Conservation (phyloP, 352 stramenopile genomes). For the Phytophthora tubulina region DNA sequence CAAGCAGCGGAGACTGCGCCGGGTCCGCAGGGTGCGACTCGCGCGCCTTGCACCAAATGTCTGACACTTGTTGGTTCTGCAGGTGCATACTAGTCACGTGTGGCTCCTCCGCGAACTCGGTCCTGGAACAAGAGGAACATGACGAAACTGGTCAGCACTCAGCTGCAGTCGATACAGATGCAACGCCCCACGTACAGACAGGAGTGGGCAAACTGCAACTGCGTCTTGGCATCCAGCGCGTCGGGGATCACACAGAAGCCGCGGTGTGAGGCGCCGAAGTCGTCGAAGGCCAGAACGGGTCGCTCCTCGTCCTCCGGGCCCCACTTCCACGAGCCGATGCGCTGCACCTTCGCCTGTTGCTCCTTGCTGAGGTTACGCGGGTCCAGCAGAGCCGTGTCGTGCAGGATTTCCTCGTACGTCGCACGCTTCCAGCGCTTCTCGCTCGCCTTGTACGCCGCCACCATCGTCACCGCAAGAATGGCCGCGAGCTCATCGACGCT, state of each 20-base stretch:
- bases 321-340: conserved; percentile 55
- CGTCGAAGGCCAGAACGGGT: conserved; percentile 64
- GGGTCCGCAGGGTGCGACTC: conserved; percentile 50
- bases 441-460: conserved; percentile 66
- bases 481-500: neutral
- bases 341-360: conserved; percentile 43
- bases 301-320: conserved; percentile 25
- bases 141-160: conserved; percentile 20
- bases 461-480: conserved; percentile 21
- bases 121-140: conserved; percentile 40
- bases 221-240: conserved; percentile 55
- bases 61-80: conserved; percentile 57
- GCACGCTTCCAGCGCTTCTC: conserved; percentile 83
- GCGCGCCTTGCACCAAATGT: conserved; percentile 65
- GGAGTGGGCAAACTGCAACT: conserved; percentile 62
- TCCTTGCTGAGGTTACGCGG: conserved; percentile 41
- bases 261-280: conserved; percentile 52
- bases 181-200: conserved; percentile 59
- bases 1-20: conserved; percentile 49
- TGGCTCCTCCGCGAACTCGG: conserved; percentile 73
- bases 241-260: conserved; percentile 79
- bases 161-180: neutral
- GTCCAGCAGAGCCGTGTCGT: conserved; percentile 56
- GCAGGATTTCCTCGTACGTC: conserved; percentile 33
- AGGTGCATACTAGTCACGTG: conserved; percentile 85